Conservation (phyloP, 139 green algal species). For the Zygnema circumcarinatum region DNA sequence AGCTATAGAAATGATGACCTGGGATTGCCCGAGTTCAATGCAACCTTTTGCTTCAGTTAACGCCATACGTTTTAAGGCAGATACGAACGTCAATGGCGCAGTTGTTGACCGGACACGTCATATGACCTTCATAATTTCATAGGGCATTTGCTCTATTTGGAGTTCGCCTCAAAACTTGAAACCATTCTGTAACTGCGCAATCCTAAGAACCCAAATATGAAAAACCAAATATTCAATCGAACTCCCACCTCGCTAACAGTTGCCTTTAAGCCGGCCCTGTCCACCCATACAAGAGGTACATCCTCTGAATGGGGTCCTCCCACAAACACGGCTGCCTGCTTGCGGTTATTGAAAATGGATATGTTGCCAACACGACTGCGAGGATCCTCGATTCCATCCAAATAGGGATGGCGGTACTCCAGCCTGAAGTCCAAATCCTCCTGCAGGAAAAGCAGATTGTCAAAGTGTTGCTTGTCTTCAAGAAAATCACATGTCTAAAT, state of each 20-base stretch:
- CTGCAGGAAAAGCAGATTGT: conserved; percentile 13
- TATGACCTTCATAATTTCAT: too few species aligned
- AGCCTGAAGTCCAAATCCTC: conserved; percentile 79
- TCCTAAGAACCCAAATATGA: too few species aligned
- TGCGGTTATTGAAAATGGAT: conserved; percentile 74
- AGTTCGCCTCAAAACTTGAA: too few species aligned
- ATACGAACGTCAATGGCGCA: too few species aligned
- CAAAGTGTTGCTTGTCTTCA: conserved; percentile 4
- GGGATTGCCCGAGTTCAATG: too few species aligned
- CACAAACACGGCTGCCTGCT: conserved; percentile 89
- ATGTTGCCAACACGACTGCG: conserved; percentile 55
- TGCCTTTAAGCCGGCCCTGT: conserved; percentile 86
- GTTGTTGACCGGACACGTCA: too few species aligned
- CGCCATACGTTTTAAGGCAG: too few species aligned
- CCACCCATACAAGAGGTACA: conserved; percentile 91
- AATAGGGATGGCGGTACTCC: conserved; percentile 73
- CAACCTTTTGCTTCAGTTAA: too few species aligned
- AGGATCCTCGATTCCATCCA: conserved; percentile 67
- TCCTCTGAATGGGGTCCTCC: conserved; percentile 76
- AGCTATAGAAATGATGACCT: too few species aligned
- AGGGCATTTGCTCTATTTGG: too few species aligned
- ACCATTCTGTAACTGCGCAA: too few species aligned
- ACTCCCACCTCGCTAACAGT: conserved; percentile 59
- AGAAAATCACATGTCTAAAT: background rate
- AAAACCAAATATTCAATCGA: too few species aligned